Evolutionary conservation across 1,139 yeast species (phyloP).

Genomic region (Lodderomyces margitis): DNA sequence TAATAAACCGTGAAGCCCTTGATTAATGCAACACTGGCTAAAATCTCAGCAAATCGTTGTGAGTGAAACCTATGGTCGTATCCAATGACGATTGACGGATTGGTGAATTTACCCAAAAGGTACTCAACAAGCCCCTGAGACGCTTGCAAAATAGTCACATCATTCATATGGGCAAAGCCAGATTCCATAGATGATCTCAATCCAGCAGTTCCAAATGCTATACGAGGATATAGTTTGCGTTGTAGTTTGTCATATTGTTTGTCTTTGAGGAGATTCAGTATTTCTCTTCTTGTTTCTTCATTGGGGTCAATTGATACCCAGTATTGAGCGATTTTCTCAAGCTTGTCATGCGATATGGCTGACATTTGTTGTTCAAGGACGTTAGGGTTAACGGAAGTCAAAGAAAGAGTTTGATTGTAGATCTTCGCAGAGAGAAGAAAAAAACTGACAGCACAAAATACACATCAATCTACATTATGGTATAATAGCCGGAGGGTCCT

Average conservation of each 20-base stretch:
- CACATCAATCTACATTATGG: too few species aligned
- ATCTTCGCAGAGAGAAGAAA: too few species aligned
- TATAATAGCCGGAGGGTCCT: too few species aligned
- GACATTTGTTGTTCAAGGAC: neutral
- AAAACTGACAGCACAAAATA: too few species aligned
- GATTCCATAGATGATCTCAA: constrained; percentile 85
- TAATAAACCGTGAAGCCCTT: constrained; percentile 68
- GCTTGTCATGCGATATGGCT: neutral
- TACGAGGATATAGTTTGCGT: constrained; percentile 51
- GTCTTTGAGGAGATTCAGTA: constrained; percentile 41
- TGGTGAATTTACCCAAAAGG: constrained; percentile 24
- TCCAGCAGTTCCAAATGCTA: constrained; percentile 94
- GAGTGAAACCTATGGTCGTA: constrained; percentile 91
- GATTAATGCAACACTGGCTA: constrained; percentile 72
- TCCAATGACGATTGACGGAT: constrained; percentile 66
- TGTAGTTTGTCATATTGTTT: constrained; percentile 47
- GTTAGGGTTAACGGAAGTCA: too few species aligned
- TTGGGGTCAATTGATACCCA: constrained; percentile 55
- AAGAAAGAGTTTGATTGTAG: too few species aligned
- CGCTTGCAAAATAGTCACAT: constrained; percentile 85
- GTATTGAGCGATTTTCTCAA: constrained; percentile 40
- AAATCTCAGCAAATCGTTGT: constrained; percentile 69
- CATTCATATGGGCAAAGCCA: constrained; percentile 87
- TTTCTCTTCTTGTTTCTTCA: constrained; percentile 55
- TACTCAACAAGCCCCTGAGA: constrained; percentile 85